Evolutionary conservation across 768 basidiomycete species (phyloP), one percentile per base, ranked within the genome.

Genomic region (Sporobolomyces pararoseus): DNA sequence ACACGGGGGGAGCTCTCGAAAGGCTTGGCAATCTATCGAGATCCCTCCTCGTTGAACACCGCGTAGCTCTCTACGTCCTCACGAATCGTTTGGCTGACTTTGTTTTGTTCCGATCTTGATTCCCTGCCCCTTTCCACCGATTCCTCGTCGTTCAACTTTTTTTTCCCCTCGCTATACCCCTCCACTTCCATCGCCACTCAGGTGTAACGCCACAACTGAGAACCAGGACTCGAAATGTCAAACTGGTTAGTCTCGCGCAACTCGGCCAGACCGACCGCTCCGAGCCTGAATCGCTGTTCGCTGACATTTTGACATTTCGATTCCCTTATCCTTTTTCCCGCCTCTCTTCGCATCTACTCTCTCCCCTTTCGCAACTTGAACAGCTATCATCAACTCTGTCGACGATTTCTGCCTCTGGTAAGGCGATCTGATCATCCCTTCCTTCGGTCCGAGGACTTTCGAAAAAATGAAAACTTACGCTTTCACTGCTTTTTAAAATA

Each of bases 351-450:
- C n/a, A n/a, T n/a, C n/a, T n/a, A 72, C 16, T 51, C 59, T 12
- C 7, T 35, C 42, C 31, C 25, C 52, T 44, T 37, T 37, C 49
- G 23, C 29, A 17, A 14, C 1, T 42, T 21, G 14, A n/a, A n/a
- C n/a, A 27, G 80, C 79, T 2, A 76, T 42, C 59, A 32, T 71
- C 53, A 76, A 78, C 71, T 64, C 68, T 35, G 66, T 76, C 42
- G 74, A 73, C 42, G 79, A 78, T 62, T 76, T 73, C 66, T 72
- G 69, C 65, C 51, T 72, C 31, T 59, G 65, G 65, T 63, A 19
- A 23, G 62, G n/a, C 25, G 5, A 7, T 19, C 6, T 4, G 0
- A 12, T 14, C n/a, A 1, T 19, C 25, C 27, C 14, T 42, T 9
- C 39, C 9, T 42, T 42, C 39, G 39, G 17, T 42, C 10, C 39